phyloP scores from a whole-genome alignment of 352 stramenopile species.

The Globisporangium megalacanthum region DNA sequence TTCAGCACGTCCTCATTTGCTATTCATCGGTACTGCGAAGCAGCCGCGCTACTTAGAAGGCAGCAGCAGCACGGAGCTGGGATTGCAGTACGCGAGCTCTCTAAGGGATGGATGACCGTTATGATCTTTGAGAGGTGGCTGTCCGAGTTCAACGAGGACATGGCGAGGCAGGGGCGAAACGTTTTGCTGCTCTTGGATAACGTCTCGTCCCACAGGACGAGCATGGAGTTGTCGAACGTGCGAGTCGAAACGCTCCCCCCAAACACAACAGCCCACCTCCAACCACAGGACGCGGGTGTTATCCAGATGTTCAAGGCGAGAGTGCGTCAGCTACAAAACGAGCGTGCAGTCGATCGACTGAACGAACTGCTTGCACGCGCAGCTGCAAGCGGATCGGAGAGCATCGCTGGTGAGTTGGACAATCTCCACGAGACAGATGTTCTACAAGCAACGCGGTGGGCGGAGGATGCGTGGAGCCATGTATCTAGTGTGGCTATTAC shows the following conservation, averaged over 20 bases:
- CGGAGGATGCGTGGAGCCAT: no score
- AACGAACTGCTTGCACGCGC: background rate
- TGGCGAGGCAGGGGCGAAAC: background rate
- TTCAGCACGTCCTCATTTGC: background rate
- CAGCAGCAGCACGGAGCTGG: background rate
- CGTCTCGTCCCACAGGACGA: conserved; percentile 2
- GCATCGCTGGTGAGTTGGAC: background rate
- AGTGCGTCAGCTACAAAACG: background rate
- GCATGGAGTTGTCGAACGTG: background rate
- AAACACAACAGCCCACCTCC: conserved; percentile 1
- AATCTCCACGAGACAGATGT: background rate
- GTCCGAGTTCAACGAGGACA: background rate
- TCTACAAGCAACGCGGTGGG: background rate
- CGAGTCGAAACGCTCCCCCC: background rate
- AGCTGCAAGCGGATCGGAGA: background rate
- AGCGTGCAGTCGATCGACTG: background rate
- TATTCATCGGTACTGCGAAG: background rate
- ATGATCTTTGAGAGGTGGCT: background rate
- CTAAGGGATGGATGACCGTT: conserved; percentile 3
- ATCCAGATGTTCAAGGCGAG: background rate
- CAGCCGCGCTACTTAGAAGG: background rate
- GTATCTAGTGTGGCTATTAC: no score
- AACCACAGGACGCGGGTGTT: conserved; percentile 15
- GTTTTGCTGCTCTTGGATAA: conserved; percentile 1
- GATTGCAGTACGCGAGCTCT: background rate